phyloP scores from a whole-genome alignment of 768 basidiomycete genomes.

The Strobilomyces dryophilus region DNA sequence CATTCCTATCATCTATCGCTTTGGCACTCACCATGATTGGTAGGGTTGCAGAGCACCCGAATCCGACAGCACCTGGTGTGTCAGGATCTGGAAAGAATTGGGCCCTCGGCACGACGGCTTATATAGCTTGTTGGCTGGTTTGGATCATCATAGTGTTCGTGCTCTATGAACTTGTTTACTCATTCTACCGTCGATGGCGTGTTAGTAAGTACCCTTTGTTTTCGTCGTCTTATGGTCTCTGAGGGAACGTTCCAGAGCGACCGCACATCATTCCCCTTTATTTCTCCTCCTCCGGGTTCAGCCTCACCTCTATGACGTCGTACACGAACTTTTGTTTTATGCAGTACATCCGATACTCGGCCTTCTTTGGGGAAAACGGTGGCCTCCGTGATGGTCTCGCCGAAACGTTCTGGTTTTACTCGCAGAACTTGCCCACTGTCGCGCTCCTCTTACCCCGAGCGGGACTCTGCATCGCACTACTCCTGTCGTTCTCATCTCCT shows the following conservation, averaged over 20 bases:
- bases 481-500: slow-evolving; percentile 59
- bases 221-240: slow-evolving; percentile 12
- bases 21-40: slow-evolving; percentile 8
- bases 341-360: slow-evolving; percentile 69
- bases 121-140: slow-evolving; percentile 74
- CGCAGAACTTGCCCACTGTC: slow-evolving; percentile 82
- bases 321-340: slow-evolving; percentile 84
- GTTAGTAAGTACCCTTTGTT: slow-evolving; percentile 53
- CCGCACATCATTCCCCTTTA: slow-evolving; percentile 82
- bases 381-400: slow-evolving; percentile 58
- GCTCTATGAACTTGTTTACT: slow-evolving; percentile 74
- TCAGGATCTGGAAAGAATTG: slow-evolving; percentile 74
- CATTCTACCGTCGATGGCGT: slow-evolving; percentile 72
- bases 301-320: slow-evolving; percentile 69
- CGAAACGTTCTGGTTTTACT: slow-evolving; percentile 81
- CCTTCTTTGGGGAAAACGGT: slow-evolving; percentile 53
- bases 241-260: slow-evolving; percentile 22
- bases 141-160: slow-evolving; percentile 73
- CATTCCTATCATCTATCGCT: background rate
- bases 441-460: slow-evolving; percentile 81
- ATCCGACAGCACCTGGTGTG: slow-evolving; percentile 62
- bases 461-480: slow-evolving; percentile 64
- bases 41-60: slow-evolving; percentile 74
- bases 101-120: slow-evolving; percentile 79
- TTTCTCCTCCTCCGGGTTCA: slow-evolving; percentile 74